Conservation (phyloP, 1,284 basidiomycete genomes). For the Ustilago nuda region DNA sequence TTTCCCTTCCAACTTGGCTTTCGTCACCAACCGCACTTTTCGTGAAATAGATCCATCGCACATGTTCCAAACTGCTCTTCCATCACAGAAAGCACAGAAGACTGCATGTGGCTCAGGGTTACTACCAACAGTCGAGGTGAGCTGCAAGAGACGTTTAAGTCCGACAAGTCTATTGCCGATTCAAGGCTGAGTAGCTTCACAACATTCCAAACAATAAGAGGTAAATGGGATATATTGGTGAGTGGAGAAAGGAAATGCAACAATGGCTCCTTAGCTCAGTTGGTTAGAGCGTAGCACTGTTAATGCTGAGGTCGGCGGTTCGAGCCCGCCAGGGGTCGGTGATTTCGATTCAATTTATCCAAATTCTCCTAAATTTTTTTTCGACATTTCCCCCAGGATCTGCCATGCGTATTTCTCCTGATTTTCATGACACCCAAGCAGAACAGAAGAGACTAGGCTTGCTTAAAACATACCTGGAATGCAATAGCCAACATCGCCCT, state of each 20-base stretch:
- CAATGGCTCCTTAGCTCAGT: conserved; percentile 51
- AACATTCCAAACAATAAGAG: no score
- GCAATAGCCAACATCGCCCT: no score
- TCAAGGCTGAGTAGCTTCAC: background rate
- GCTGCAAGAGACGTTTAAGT: no score
- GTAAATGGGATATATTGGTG: background rate
- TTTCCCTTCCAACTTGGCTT: background rate
- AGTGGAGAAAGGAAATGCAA: background rate
- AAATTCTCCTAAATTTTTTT: conserved; percentile 4
- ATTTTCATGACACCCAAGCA: background rate
- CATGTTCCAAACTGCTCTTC: background rate
- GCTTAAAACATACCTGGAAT: no score
- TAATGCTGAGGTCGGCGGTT: conserved; percentile 61
- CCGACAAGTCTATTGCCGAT: background rate
- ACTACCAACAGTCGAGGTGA: no score
- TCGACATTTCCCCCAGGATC: background rate
- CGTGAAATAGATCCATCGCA: conserved; percentile 14
- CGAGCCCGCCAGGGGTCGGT: conserved; percentile 56
- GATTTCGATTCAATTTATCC: no score
- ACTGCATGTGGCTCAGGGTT: no score
- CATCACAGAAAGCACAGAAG: background rate
- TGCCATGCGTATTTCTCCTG: background rate
- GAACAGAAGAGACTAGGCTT: no score
- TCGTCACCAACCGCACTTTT: conserved; percentile 6
- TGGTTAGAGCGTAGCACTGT: conserved; percentile 62